A percentile compares a stretch with the other conserved stretches of the same genome.
Conservation (phyloP, 345 rosid species). For the Cochlearia excelsa region DNA sequence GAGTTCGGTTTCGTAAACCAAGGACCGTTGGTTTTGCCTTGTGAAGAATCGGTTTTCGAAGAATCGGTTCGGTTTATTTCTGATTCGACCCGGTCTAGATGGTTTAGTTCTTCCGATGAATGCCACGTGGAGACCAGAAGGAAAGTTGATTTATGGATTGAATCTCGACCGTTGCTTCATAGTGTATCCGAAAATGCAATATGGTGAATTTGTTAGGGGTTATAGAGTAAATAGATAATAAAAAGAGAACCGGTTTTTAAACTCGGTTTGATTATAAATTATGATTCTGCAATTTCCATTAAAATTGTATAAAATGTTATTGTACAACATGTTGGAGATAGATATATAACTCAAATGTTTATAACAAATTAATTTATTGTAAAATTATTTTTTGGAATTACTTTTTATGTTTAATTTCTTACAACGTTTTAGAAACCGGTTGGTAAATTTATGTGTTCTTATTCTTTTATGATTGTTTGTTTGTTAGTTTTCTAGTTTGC, state of each 20-base stretch:
- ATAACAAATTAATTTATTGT: too few relatives aligned
- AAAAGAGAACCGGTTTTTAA: conserved; percentile 4
- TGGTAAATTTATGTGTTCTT: too few relatives aligned
- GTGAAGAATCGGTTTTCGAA: conserved; percentile 82
- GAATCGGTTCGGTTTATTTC: conserved; percentile 64
- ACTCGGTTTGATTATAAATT: too few relatives aligned
- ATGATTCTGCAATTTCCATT: too few relatives aligned
- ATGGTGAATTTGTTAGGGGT: conserved; percentile 38
- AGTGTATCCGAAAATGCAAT: conserved; percentile 49
- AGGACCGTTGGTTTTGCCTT: conserved; percentile 83
- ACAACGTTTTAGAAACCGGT: too few relatives aligned
- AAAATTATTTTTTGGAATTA: too few relatives aligned
- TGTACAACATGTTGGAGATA: too few relatives aligned
- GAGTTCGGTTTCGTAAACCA: conserved; percentile 80
- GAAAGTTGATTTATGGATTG: conserved; percentile 46
- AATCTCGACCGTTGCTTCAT: conserved; percentile 74
- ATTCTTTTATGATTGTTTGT: too few relatives aligned
- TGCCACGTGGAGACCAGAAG: conserved; percentile 52
- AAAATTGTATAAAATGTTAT: too few relatives aligned
- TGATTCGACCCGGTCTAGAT: background rate
- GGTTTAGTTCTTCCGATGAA: conserved; percentile 52
- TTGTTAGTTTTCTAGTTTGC: too few relatives aligned
- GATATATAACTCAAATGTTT: too few relatives aligned
- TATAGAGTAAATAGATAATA: conserved; percentile 17
- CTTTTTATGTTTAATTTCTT: too few relatives aligned